Evolutionary conservation across 805 yeast genomes (phyloP), one percentile per base, ranked within the genome.

Genomic region (Yueomyces sp.): DNA sequence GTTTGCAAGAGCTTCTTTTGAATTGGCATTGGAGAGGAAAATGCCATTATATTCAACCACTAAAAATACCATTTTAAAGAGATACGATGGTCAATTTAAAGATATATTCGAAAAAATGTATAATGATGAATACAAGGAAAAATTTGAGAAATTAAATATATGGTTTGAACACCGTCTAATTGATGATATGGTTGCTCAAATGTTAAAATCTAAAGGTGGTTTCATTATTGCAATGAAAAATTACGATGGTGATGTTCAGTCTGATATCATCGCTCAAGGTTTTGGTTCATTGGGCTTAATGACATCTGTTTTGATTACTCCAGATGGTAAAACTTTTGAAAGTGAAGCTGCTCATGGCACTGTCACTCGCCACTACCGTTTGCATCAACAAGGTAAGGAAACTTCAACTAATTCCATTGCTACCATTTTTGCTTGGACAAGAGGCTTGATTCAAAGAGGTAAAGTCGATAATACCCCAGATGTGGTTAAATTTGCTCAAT

Each of bases 331-430:
- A 70, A 81, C 95, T 11, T 88, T 85, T 63, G 96, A 90, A 71
- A 71, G 87, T 44, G 97, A 90, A 72, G 97, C 97, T 47, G 97
- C 97, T n/a, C 97, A 90, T 64, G 97, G 97, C 45, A 90, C 97
- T 11, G 97, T 90, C 54, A 90, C 96, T 40, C 84, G 97, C 70
- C 97, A 90, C 65, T 90, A 74, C 70, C 83, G 96, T 71, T 92
- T 81, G 67, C 86, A 85, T 67, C 96, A 90, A 69, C 85, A 83
- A 67, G 97, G 97, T 52, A 85, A 87, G 64, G 96, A 88, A 69
- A 90, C 97, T 26, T 85, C 96, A 5, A 90, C 97, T 46, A 90
- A 90, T 69, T 88, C 96, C 19, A 90, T 90, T 65, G 97, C 97
- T 3, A 87, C 96, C 11, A 90, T 90, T 53, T 90, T 82, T 60